phyloP scores from a whole-genome alignment of 805 yeast species.

The Scheffersomyces spartinae region DNA sequence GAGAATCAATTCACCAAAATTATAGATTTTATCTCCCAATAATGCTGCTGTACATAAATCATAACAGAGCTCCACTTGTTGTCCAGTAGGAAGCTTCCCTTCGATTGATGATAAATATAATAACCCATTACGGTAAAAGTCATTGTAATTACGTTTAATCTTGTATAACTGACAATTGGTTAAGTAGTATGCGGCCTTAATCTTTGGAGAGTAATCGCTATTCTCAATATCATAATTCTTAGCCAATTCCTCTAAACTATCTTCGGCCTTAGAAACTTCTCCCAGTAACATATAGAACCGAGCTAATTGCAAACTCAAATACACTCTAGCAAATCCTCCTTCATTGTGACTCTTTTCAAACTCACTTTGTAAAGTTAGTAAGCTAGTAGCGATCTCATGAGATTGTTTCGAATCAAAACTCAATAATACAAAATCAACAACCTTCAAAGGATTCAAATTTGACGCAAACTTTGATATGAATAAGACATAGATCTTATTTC shows the following conservation, averaged over 20 bases:
- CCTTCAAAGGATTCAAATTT: constrained; percentile 68
- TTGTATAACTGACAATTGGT: constrained; percentile 70
- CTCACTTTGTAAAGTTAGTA: too few species aligned
- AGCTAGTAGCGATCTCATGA: too few species aligned
- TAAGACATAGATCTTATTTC: constrained; percentile 56
- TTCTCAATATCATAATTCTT: constrained; percentile 38
- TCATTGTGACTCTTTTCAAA: constrained; percentile 17
- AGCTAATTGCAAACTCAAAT: too few species aligned
- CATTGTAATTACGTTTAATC: constrained; percentile 65
- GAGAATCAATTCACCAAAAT: constrained; percentile 88
- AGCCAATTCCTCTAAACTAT: constrained; percentile 51
- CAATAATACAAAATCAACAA: constrained; percentile 60
- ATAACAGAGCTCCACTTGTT: constrained; percentile 34
- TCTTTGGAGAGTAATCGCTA: constrained; percentile 31
- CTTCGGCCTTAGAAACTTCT: constrained; percentile 46
- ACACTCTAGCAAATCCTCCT: too few species aligned
- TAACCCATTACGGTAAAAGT: constrained; percentile 71
- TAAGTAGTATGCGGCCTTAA: constrained; percentile 75
- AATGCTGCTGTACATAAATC: constrained; percentile 81
- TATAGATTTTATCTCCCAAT: constrained; percentile 84
- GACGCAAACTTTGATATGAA: constrained; percentile 58
- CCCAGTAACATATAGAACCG: constrained; percentile 50
- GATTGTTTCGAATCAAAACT: too few species aligned
- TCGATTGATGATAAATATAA: constrained; percentile 70
- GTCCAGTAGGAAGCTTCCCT: constrained; percentile 25